A percentile compares a stretch with the other conserved stretches of the same genome.
phyloP scores from a whole-genome alignment of 257 asterid genomes.

The Cruciata laevipes region DNA sequence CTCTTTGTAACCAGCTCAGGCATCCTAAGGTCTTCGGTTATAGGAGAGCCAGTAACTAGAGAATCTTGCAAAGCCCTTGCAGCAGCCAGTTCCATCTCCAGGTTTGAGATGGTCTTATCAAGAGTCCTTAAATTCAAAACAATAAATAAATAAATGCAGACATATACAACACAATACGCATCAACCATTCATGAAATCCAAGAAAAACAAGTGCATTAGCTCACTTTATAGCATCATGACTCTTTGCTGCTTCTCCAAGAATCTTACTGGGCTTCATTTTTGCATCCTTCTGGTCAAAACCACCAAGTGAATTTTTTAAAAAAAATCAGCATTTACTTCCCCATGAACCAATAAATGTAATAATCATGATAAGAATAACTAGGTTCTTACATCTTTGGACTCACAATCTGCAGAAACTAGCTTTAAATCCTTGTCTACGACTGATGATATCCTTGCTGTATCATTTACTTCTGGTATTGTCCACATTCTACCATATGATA shows the following conservation, averaged over 20 bases:
- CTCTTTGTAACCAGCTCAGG: conserved; percentile 59
- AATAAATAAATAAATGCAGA: conserved; percentile 12
- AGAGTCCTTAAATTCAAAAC: conserved; percentile 44
- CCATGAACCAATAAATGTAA: not conserved
- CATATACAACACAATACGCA: not conserved
- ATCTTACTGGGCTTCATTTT: conserved; percentile 37
- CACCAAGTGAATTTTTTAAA: conserved; percentile 7
- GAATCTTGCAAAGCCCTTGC: conserved; percentile 90
- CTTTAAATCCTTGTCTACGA: conserved; percentile 42
- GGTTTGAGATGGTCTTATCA: conserved; percentile 71
- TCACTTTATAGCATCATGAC: conserved; percentile 58
- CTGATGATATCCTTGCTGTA: conserved; percentile 31
- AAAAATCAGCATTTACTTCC: conserved; percentile 4
- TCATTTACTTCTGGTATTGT: conserved; percentile 69
- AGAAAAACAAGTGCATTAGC: conserved; percentile 23
- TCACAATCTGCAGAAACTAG: conserved; percentile 55
- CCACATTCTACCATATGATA: conserved; percentile 66
- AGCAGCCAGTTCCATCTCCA: conserved; percentile 87
- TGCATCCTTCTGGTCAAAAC: conserved; percentile 34
- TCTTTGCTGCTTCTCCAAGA: conserved; percentile 46
- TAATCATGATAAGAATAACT: not conserved
- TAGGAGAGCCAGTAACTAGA: conserved; percentile 70
- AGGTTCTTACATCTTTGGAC: conserved; percentile 49
- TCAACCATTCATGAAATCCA: conserved; percentile 4
- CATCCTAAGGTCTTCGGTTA: conserved; percentile 58